These are phyloP conservation scores for Carallia brachiata DNA, from an alignment of 345 rosid genomes.

Conservation along the genomic window DNA sequence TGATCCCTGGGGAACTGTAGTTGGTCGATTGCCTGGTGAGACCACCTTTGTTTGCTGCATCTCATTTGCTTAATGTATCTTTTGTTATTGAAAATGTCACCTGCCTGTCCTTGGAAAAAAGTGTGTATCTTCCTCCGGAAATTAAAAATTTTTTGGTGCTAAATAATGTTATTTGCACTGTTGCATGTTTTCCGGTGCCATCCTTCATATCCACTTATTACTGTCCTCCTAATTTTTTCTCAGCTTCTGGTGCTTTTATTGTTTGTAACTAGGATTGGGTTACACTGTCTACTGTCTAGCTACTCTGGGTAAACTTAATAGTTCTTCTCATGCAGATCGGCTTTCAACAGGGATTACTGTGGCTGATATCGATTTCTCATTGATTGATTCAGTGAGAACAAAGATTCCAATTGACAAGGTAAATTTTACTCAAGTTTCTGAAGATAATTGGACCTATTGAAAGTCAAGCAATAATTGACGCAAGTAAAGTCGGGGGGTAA, in stretches of 20 bases:
- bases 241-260: neutral
- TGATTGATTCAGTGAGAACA: conserved; percentile 74
- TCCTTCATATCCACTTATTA: neutral
- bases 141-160: neutral
- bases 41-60: neutral
- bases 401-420: conserved; percentile 87
- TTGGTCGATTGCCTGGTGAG: conserved; percentile 78
- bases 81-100: too few relatives aligned
- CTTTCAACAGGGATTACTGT: conserved; percentile 70
- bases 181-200: neutral
- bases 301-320: neutral
- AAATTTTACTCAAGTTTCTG: conserved; percentile 9
- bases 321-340: conserved; percentile 48
- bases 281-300: too few relatives aligned
- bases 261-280: neutral
- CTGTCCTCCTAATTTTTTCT: neutral
- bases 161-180: neutral
- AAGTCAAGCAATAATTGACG: neutral
- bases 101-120: neutral
- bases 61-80: too few relatives aligned
- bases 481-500: neutral
- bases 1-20: conserved; percentile 88
- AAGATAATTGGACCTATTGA: neutral
- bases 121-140: neutral
- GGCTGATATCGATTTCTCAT: conserved; percentile 76